Base-by-base conservation (phyloP, 768 basidiomycete genomes). In the Tricholoma sp. region DNA sequence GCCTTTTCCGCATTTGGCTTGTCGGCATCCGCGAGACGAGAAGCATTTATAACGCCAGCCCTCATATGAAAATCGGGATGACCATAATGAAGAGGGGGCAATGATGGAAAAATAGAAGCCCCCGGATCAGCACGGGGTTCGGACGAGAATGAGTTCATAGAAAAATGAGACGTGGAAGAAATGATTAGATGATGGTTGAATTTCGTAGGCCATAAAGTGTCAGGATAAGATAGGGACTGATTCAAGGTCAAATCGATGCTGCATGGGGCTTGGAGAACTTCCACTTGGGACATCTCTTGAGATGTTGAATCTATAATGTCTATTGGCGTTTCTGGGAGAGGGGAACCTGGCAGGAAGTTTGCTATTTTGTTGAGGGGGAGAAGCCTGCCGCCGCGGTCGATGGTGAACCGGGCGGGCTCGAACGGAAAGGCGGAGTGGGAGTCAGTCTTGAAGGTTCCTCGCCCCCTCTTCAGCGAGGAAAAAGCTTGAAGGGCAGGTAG, bases 1-100 rank as follows among this genome's bases (percentile, higher is more conserved):
- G 97, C 96, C 57, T 86, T 86, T 74, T 98, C 97, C 10, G 94
- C 88, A 66, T 92, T 86, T 18, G 79, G 78, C 60, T 81, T 79
- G 57, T 81, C 76, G 22, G 76, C 77, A 32, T 78, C 77, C 18
- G 79, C 72, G 31, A 79, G 75, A 55, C 74, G 74, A 4, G 79
- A 74, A 0, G 88, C 85, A 24, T 78, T 77, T 75, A 91, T 84
- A 54, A 93, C 81, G n/a, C 89, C 89, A 60, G 83, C 83, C 49
- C 89, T 78, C 53, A 93, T 79, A 67, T 91, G 90, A 31, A 88
- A 67, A 51, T 88, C 84, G 27, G 88, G 82, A 63, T 87, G 87
- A 18, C 89, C 90, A 57, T 75, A 76, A 63, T 76, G 70, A 31
- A 93, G 79, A 16, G 85, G 82, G 7, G 91, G 89, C 8, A 93